Evolutionary conservation across 306 rosid genomes (phyloP), one percentile per base, ranked within the genome.

Genomic region (Castanopsis chinensis): DNA sequence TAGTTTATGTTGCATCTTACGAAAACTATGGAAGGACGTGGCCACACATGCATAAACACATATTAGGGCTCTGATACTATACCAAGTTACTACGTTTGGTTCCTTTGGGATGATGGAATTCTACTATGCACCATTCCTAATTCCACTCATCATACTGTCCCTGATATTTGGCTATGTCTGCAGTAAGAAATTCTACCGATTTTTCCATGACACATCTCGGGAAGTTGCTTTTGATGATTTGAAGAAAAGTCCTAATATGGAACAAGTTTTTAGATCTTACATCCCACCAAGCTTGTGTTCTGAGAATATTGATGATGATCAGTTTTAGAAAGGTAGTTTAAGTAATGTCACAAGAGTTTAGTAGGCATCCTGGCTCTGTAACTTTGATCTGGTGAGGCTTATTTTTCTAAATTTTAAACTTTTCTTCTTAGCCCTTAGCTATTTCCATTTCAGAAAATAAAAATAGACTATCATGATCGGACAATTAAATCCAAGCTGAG

Each of bases 11-110:
- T 78, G 97, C 99, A 56, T 25, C 93, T 1, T 95, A 88, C 65
- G 98, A 93, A 84, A 91, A 93, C 69, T 80, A 95, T 74, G 98
- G 99, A 80, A 95, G 90, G 83, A 83, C 93, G 86, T 96, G 97
- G 98, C 99, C 98, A 0, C 99, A 96, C 92, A 77, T 96, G 27
- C 61, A 64, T 75, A 72, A 70, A 71, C 96, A 93, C 14, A 60
- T 93, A 21, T 64, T 96, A 12, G 98, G 61, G 9, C 99, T 76
- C 85, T 96, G 79, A 35, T 93, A 41, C 28, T 95, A 19, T 93
- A 81, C 89, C 98, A 93, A 80, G 74, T 91, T 56, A 91, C 94
- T 67, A 93, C 91, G 99, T 1, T 87, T 64, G 97, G 99, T 53
- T 93, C 87, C 92, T 89, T 93, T 20, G 84, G 80, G 64, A 87